Conservation (phyloP, 352 stramenopile genomes). For the Globisporangium carolinianum region DNA sequence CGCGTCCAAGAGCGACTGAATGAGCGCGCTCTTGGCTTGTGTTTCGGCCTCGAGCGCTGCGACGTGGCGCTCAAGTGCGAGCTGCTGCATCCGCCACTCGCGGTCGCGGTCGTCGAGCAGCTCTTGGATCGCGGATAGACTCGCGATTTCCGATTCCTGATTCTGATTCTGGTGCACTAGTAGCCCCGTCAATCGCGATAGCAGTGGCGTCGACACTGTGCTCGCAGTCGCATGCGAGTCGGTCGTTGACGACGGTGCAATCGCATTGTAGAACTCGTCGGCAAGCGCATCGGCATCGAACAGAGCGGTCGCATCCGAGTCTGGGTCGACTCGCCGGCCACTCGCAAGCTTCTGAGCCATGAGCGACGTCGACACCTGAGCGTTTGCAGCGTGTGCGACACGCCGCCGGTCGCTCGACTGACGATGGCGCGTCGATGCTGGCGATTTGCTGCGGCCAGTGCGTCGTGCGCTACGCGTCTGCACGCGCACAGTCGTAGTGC, state of each 20-base stretch:
- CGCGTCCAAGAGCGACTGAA: constrained; percentile 10
- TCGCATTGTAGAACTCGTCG: constrained; percentile 6
- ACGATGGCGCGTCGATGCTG: neutral
- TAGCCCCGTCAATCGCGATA: neutral
- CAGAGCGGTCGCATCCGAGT: constrained; percentile 3
- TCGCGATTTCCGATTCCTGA: too few relatives aligned
- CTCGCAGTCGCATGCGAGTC: constrained; percentile 5
- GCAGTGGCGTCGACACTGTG: neutral
- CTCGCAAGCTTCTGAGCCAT: constrained; percentile 11
- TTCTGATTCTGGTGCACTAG: neutral
- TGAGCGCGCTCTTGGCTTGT: constrained; percentile 8
- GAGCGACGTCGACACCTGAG: constrained; percentile 10
- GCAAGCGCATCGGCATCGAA: constrained; percentile 9
- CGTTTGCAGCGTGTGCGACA: constrained; percentile 3
- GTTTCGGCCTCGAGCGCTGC: constrained; percentile 9
- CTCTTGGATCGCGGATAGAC: too few relatives aligned
- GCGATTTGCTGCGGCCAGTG: constrained; percentile 3
- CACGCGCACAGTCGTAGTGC: too few relatives aligned
- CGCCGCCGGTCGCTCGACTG: constrained; percentile 1
- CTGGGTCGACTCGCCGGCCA: too few relatives aligned
- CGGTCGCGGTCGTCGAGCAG: constrained; percentile 2
- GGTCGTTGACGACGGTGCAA: constrained; percentile 1
- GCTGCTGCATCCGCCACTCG: constrained; percentile 4
- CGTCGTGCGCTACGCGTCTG: too few relatives aligned
- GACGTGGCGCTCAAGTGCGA: constrained; percentile 11